A percentile compares a stretch with the other conserved stretches of the same genome.
Evolutionary conservation across 768 basidiomycete genomes (phyloP).

Genomic region (Rubroboletus pulcherrimus): DNA sequence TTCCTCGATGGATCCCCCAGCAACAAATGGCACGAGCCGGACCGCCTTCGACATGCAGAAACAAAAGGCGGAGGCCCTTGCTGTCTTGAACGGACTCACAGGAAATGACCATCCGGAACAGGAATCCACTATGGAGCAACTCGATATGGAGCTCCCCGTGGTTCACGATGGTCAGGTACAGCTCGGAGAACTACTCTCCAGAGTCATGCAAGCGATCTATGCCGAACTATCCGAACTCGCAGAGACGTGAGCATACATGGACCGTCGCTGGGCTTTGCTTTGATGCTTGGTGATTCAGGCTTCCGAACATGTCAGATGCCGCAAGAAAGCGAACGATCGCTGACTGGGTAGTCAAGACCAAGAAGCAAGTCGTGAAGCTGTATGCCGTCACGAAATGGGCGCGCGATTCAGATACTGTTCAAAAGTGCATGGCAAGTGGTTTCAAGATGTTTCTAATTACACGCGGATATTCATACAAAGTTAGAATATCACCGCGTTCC

Average conservation of each 20-base stretch:
- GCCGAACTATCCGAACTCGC: slow-evolving; percentile 78
- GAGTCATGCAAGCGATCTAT: slow-evolving; percentile 76
- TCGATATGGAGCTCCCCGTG: slow-evolving; percentile 71
- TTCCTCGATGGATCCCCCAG: slow-evolving; percentile 13
- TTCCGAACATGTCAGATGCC: slow-evolving; percentile 79
- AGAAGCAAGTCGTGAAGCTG: slow-evolving; percentile 86
- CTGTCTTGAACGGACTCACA: slow-evolving; percentile 26
- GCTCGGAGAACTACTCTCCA: slow-evolving; percentile 69
- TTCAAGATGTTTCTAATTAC: neutral
- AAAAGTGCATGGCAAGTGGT: slow-evolving; percentile 74
- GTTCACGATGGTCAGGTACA: slow-evolving; percentile 73
- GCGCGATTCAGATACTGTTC: slow-evolving; percentile 75
- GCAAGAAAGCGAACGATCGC: slow-evolving; percentile 78
- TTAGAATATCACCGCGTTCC: slow-evolving; percentile 84
- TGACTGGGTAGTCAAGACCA: slow-evolving; percentile 87
- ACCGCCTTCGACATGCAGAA: slow-evolving; percentile 24
- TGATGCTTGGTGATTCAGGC: slow-evolving; percentile 34
- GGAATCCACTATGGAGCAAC: slow-evolving; percentile 46
- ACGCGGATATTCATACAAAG: neutral
- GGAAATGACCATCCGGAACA: slow-evolving; percentile 36
- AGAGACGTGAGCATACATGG: slow-evolving; percentile 63
- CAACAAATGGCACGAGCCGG: slow-evolving; percentile 13
- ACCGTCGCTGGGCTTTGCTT: neutral
- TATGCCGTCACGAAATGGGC: slow-evolving; percentile 88
- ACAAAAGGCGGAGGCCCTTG: slow-evolving; percentile 30